A percentile compares a stretch with the other conserved stretches of the same genome.
Evolutionary conservation across 2,329 filamentous ascomycete genomes (phyloP).

Genomic region (Cercospora beticola): DNA sequence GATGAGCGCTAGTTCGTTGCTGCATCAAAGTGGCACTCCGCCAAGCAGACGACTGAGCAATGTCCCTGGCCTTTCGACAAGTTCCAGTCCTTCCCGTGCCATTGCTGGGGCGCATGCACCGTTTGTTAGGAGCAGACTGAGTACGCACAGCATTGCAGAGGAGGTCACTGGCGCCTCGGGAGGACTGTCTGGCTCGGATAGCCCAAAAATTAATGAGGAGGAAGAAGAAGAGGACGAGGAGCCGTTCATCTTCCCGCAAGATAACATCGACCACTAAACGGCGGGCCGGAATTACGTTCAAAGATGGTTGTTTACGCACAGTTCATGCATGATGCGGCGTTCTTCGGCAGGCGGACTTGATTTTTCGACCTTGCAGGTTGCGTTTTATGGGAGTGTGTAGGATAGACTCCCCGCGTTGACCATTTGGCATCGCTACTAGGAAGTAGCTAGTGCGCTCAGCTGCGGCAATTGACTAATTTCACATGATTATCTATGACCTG

Average conservation of each 20-base stretch:
- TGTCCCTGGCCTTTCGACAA: conserved; percentile 69
- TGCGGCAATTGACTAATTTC: not conserved
- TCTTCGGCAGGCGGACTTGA: not conserved
- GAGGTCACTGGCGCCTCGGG: conserved; percentile 35
- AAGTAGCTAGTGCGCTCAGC: not conserved
- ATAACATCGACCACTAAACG: conserved; percentile 22
- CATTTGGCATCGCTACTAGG: not conserved
- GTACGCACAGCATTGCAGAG: conserved; percentile 81
- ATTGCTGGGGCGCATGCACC: conserved; percentile 74
- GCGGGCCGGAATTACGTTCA: not conserved
- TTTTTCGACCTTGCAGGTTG: not conserved
- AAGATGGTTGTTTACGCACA: conserved; percentile 11
- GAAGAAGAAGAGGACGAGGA: conserved; percentile 32
- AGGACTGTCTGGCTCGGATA: conserved; percentile 26
- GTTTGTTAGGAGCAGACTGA: conserved; percentile 88
- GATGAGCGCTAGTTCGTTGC: conserved; percentile 82
- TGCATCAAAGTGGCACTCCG: conserved; percentile 79
- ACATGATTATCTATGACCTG: not conserved
- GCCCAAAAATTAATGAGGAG: conserved; percentile 24
- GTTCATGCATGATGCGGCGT: not conserved
- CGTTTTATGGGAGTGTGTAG: not conserved
- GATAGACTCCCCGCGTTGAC: not conserved
- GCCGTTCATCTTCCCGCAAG: conserved; percentile 33
- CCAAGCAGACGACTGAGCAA: conserved; percentile 70
- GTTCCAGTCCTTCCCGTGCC: conserved; percentile 83